phyloP scores from a whole-genome alignment of 257 asterid genomes.

The Anisodus acutangulus region DNA sequence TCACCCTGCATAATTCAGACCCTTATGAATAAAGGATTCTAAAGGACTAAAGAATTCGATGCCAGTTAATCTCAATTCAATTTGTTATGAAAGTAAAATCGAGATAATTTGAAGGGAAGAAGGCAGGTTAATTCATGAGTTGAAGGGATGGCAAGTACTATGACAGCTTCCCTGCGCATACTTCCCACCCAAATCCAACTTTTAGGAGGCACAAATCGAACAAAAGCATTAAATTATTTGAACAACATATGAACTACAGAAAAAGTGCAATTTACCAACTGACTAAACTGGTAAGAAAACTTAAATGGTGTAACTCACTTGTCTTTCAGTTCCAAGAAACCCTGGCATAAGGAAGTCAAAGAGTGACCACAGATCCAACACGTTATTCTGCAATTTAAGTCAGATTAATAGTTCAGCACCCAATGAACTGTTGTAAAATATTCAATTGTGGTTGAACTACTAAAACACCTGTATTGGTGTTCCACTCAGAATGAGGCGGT shows the following conservation, averaged over 20 bases:
- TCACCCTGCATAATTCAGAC: neutral
- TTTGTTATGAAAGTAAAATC: neutral
- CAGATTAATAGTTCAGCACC: conserved; percentile 40
- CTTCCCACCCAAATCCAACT: neutral
- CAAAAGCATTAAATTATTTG: neutral
- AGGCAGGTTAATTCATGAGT: neutral
- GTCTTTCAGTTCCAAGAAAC: conserved; percentile 99
- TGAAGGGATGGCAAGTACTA: neutral
- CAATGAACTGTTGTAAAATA: conserved; percentile 20
- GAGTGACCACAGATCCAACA: conserved; percentile 98
- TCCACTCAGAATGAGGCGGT: conserved; percentile 97
- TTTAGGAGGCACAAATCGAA: neutral
- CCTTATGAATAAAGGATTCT: neutral
- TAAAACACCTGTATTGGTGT: conserved; percentile 93
- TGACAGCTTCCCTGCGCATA: neutral
- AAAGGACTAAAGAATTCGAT: conserved; percentile 1
- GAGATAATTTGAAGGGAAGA: neutral
- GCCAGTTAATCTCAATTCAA: conserved; percentile 21
- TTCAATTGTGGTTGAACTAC: conserved; percentile 33
- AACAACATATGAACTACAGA: conserved; percentile 7
- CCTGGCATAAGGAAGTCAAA: conserved; percentile 99
- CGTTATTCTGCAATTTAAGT: conserved; percentile 84
- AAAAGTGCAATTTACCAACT: conserved; percentile 2
- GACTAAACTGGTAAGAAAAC: conserved; percentile 12
- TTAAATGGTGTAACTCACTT: conserved; percentile 56